A percentile compares a stretch with the other conserved stretches of the same genome.
Conservation (phyloP, 2,329 filamentous ascomycete species). For the Dactylonectria macrodidyma region DNA sequence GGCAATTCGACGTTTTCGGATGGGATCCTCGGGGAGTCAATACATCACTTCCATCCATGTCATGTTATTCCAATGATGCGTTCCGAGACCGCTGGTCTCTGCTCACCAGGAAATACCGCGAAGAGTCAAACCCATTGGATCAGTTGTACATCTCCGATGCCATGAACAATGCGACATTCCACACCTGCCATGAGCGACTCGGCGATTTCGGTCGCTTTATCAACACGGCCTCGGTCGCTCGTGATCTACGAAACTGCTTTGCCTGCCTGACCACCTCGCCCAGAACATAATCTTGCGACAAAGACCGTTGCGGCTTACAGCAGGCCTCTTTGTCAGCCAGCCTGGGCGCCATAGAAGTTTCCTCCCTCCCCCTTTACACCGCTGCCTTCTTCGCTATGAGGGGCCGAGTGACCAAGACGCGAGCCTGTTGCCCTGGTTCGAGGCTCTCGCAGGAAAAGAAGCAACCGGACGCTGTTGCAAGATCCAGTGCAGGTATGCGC, state of each 20-base stretch:
- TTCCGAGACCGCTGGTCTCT: constrained; percentile 63
- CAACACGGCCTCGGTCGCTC: constrained; percentile 62
- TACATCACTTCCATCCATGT: constrained; percentile 54
- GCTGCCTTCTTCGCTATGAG: not conserved
- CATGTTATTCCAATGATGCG: constrained; percentile 63
- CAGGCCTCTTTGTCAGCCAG: not conserved
- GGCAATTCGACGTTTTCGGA: constrained; percentile 63
- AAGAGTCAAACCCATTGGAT: constrained; percentile 50
- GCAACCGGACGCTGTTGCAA: too few relatives aligned
- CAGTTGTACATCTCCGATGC: constrained; percentile 62
- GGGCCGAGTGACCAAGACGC: too few relatives aligned
- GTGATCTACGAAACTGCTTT: constrained; percentile 53
- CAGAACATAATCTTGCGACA: not conserved
- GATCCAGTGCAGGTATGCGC: too few relatives aligned
- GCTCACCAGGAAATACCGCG: constrained; percentile 56
- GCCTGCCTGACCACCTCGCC: too few relatives aligned
- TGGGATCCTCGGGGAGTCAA: constrained; percentile 59
- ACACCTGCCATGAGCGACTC: constrained; percentile 58
- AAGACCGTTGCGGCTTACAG: not conserved
- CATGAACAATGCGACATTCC: constrained; percentile 61
- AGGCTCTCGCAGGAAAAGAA: too few relatives aligned
- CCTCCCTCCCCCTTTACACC: not conserved
- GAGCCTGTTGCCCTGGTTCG: too few relatives aligned
- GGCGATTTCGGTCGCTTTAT: constrained; percentile 64
- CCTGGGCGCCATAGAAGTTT: not conserved